Base-by-base conservation (phyloP, 2,329 filamentous ascomycete species). In the Rhytidhysteron rufulum region DNA sequence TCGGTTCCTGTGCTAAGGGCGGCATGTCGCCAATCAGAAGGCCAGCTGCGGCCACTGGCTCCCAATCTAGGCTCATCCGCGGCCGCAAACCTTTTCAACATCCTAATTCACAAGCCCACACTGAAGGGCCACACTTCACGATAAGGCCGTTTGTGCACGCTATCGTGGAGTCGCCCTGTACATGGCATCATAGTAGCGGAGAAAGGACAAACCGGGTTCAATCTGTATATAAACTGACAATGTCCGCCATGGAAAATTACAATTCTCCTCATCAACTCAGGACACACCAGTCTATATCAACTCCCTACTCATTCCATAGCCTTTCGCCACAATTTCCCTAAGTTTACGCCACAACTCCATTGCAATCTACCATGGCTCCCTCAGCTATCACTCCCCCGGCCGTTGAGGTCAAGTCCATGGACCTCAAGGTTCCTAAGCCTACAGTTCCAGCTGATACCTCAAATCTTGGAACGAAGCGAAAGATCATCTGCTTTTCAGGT, bases 401-500 rank as follows among this genome's bases (percentile, higher is more conserved):
- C 22, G 41, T 57, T 31, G 47, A 55, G 44, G 44, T 47, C 30
- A 56, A 60, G 37, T 42, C 47, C 11, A 29, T 42, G 24, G 37
- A 47, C 24, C 37, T 53, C 10, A 50, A 41, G 30, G 46, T 50
- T 7, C 48, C 51, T 6, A 42, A 48, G 31, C 33, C 48, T 16
- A 48, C 47, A 27, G 44, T 53, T 20, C 39, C 42, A 24, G 37
- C 50, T 13, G 42, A 49, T 35, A 46, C 51, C 13, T 47, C 51
- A 20, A 51, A 51, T 19, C 53, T 65, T 34, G 62, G 60, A 43
- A 74, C 67, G 33, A 77, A 72, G 63, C 63, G 76, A 49, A 79
- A 79, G 65, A 75, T 79, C 41, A 72, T 79, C 44, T 77, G 74
- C 57, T 79, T 79, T 54, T 79, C 76, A 52, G 75, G 74, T 77